Percentiles rank a stretch among this genome's conserved stretches.
These are phyloP conservation scores for Cyberlindnera subsufficiens DNA, from an alignment of 805 yeast genomes.

Conservation along the genomic window DNA sequence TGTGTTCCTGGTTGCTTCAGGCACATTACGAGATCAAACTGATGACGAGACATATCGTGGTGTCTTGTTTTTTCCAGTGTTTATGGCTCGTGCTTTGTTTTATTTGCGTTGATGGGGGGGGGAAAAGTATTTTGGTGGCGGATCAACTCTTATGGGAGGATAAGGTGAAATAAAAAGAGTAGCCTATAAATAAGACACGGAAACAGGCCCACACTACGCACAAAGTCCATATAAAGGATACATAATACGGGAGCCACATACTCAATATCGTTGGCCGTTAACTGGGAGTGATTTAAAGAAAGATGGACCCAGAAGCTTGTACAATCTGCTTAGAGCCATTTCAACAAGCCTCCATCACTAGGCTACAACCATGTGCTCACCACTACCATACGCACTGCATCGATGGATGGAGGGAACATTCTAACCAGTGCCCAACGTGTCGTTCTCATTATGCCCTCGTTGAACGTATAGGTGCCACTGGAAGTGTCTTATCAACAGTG, in stretches of 20 bases:
- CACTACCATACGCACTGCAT: slow-evolving; percentile 54
- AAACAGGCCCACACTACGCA: too few relatives aligned
- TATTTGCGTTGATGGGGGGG: neutral
- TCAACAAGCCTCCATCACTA: slow-evolving; percentile 16
- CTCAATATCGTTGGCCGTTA: too few relatives aligned
- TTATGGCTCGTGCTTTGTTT: neutral
- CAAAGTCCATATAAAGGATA: too few relatives aligned
- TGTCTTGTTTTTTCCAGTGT: neutral
- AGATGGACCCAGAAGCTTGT: slow-evolving; percentile 27
- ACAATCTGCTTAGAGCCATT: slow-evolving; percentile 53
- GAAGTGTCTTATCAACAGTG: slow-evolving; percentile 8
- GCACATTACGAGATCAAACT: slow-evolving; percentile 78
- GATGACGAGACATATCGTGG: slow-evolving; percentile 74
- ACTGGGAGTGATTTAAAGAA: too few relatives aligned
- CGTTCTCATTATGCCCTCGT: slow-evolving; percentile 39
- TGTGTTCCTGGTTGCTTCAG: slow-evolving; percentile 76
- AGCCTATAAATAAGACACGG: too few relatives aligned
- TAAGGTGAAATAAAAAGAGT: too few relatives aligned
- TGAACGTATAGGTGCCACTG: slow-evolving; percentile 24
- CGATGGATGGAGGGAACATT: slow-evolving; percentile 47
- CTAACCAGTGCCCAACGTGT: slow-evolving; percentile 60
- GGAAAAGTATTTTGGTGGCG: neutral
- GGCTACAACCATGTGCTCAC: slow-evolving; percentile 45
- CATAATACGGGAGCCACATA: too few relatives aligned
- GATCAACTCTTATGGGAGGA: neutral